Base-by-base conservation (phyloP, 768 basidiomycete genomes). In the Leucocoprinus birnbaumii region DNA sequence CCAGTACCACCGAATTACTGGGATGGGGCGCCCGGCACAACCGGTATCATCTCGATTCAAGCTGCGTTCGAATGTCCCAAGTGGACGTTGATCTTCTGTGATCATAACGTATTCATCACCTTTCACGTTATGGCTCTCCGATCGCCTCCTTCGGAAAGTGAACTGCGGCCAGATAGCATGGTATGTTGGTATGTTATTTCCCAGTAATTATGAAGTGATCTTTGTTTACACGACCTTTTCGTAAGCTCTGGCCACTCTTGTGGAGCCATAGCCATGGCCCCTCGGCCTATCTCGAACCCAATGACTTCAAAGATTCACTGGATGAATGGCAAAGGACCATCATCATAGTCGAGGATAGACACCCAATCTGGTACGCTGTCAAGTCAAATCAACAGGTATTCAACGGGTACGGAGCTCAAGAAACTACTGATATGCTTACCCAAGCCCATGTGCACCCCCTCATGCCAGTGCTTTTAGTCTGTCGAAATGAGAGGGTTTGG, bases 331-430 rank as follows among this genome's bases (percentile, higher is more conserved):
- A 21, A 21, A 3, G 24, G 4, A 44, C n/a, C n/a, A 16, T 4
- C 10, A 21, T 21, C 10, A 4, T 21, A 5, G 11, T n/a, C 11
- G 2, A 19, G 3, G 43, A 19, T 19, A 21, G 19, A 10, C 11
- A 10, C 11, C 43, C 43, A 14, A 21, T 21, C 21, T 59, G 37
- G 41, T 1, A 11, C 27, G 35, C 31, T 1, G 57, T 65, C 35
- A 63, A 59, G 24, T 19, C 43, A 1, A 13, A 31, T 18, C 64
- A 65, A 26, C 40, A 41, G 6, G 59, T 58, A 1, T 65, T 63
- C 26, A 65, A 65, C 46, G 61, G 64, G 10, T 63, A 56, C 34
- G 61, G 62, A 3, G 58, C 63, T 3, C 64, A 65, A 46, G 64
- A 63, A 46, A 48, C 59, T 0, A 46, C 48, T 21, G 63, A 65